These are phyloP conservation scores for Punica granatum DNA, from an alignment of 345 rosid species.

Conservation along the genomic window DNA sequence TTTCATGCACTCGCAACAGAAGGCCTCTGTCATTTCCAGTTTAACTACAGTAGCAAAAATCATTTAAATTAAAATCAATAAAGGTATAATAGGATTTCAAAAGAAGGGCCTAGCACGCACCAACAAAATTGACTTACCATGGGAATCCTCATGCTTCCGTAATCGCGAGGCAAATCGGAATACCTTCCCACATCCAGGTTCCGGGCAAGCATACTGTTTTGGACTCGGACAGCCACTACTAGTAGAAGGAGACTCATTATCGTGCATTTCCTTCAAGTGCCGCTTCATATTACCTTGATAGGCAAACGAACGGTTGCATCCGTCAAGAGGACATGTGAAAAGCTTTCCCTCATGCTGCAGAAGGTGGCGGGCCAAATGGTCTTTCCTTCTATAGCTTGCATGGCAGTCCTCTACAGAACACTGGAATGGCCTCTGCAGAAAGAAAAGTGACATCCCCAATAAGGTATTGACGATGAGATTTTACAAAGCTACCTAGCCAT, in stretches of 20 bases:
- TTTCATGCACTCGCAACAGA: conserved; percentile 83
- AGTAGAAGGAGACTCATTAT: conserved; percentile 14
- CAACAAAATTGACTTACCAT: conserved; percentile 37
- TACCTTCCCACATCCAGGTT: conserved; percentile 72
- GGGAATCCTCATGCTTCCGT: conserved; percentile 63
- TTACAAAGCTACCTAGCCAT: neutral
- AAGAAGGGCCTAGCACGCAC: neutral
- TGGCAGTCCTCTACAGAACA: conserved; percentile 63
- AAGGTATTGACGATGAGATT: neutral
- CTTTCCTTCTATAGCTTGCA: conserved; percentile 77
- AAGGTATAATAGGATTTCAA: neutral
- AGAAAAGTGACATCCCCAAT: neutral
- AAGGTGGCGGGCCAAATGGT: conserved; percentile 79
- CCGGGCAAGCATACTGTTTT: conserved; percentile 48
- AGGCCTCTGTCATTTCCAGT: conserved; percentile 57
- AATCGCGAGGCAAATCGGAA: conserved; percentile 58
- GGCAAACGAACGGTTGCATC: conserved; percentile 42
- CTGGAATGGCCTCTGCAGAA: conserved; percentile 55
- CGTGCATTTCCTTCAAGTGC: conserved; percentile 52
- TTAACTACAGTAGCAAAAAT: conserved; percentile 41
- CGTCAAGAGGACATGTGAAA: conserved; percentile 56
- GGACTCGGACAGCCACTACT: conserved; percentile 10
- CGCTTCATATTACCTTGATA: conserved; percentile 48
- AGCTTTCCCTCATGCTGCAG: conserved; percentile 65
- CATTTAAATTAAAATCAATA: neutral